Evolutionary conservation across 2,329 filamentous ascomycete genomes (phyloP).

Genomic region (Phaeosphaeria sp.): DNA sequence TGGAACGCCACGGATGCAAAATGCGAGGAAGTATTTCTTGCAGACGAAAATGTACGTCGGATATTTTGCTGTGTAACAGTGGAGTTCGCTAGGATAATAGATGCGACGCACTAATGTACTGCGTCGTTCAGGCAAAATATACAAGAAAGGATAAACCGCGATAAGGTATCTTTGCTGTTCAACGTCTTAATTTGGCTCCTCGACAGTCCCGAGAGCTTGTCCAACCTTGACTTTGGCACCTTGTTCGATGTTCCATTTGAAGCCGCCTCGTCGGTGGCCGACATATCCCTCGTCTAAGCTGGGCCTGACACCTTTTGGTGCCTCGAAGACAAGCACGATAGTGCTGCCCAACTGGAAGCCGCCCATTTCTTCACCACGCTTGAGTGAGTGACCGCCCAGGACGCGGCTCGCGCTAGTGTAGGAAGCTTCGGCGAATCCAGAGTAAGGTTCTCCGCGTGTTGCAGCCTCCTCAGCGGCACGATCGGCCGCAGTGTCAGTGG

Average conservation of each 20-base stretch:
- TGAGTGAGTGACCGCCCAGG: slow-evolving; percentile 81
- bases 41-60: neutral
- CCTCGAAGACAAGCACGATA: slow-evolving; percentile 95
- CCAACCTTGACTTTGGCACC: slow-evolving; percentile 91
- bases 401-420: slow-evolving; percentile 80
- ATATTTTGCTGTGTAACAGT: neutral
- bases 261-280: slow-evolving; percentile 69
- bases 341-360: slow-evolving; percentile 96
- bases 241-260: slow-evolving; percentile 85
- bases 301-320: slow-evolving; percentile 69
- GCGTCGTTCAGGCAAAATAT: slow-evolving; percentile 3
- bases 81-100: slow-evolving; percentile 1
- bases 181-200: slow-evolving; percentile 44
- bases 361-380: slow-evolving; percentile 94
- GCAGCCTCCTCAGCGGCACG: slow-evolving; percentile 81
- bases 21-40: neutral
- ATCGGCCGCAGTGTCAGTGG: slow-evolving; percentile 91
- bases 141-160: neutral
- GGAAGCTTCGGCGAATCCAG: slow-evolving; percentile 91
- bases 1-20: neutral
- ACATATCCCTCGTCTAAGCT: slow-evolving; percentile 64
- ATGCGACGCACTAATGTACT: slow-evolving; percentile 1
- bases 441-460: slow-evolving; percentile 78
- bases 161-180: neutral
- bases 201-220: slow-evolving; percentile 79